Percentiles rank a stretch among this genome's conserved stretches.
phyloP scores from a whole-genome alignment of 192 early-diverging fungal genomes.

The Kickxella alabastrina region DNA sequence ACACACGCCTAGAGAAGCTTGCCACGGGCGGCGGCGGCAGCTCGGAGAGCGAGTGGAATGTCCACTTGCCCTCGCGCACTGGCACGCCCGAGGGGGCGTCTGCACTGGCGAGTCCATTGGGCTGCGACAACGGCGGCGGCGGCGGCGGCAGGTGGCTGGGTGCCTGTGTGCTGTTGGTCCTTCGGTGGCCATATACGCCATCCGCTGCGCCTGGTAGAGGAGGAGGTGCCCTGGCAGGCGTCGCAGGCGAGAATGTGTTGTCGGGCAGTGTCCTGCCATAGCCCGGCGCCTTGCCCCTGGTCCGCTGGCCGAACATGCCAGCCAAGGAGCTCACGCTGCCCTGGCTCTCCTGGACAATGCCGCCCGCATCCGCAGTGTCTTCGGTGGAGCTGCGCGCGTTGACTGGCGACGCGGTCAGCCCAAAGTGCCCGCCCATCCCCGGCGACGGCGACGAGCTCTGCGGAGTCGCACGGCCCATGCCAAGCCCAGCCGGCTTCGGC shows the following conservation, averaged over 20 bases:
- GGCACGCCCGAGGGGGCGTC: conserved; percentile 13
- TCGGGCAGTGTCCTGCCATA: conserved; percentile 9
- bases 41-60: conserved; percentile 33
- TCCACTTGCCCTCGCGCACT: conserved; percentile 46
- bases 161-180: conserved; percentile 19
- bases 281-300: conserved; percentile 12
- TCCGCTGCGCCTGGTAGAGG: conserved; percentile 18
- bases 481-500: conserved; percentile 33
- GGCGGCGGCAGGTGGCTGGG: conserved; percentile 32
- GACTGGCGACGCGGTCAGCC: conserved; percentile 14
- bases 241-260: conserved; percentile 18
- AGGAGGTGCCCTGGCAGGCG: conserved; percentile 17
- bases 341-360: conserved; percentile 45
- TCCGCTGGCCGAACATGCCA: conserved; percentile 48
- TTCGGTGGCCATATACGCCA: conserved; percentile 7
- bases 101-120: background rate
- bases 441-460: conserved; percentile 23
- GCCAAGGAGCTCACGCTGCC: conserved; percentile 49
- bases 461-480: conserved; percentile 10
- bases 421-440: conserved; percentile 5
- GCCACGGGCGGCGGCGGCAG: conserved; percentile 23
- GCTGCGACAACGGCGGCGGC: conserved; percentile 19
- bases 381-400: conserved; percentile 26
- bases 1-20: conserved; percentile 19
- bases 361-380: conserved; percentile 8